Percentiles rank a stretch among this genome's conserved stretches.
Conservation (phyloP, 345 rosid species). For the Viola odorata region DNA sequence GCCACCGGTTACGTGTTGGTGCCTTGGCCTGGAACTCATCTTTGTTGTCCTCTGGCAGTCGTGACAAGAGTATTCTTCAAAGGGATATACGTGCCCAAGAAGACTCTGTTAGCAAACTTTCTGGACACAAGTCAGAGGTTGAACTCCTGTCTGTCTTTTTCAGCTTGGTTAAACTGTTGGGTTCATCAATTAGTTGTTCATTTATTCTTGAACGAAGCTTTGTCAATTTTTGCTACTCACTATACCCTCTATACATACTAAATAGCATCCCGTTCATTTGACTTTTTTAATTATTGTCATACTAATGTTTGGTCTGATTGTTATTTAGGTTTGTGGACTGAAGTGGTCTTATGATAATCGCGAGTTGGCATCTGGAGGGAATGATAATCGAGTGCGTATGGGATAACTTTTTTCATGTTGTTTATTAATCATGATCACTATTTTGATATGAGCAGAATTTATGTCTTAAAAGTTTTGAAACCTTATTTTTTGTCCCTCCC, state of each 20-base stretch:
- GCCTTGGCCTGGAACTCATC: conserved; percentile 95
- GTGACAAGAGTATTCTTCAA: conserved; percentile 90
- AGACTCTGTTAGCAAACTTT: conserved; percentile 79
- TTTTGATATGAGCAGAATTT: neutral
- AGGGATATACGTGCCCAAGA: conserved; percentile 76
- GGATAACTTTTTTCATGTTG: neutral
- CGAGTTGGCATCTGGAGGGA: conserved; percentile 97
- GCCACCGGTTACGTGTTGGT: conserved; percentile 88
- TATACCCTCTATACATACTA: conserved; percentile 1
- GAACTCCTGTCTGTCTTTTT: conserved; percentile 9
- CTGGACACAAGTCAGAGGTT: conserved; percentile 98
- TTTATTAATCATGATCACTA: neutral
- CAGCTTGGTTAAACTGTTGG: conserved; percentile 9
- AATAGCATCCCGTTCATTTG: conserved; percentile 4
- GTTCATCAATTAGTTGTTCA: neutral
- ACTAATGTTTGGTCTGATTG: conserved; percentile 15
- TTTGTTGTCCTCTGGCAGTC: conserved; percentile 85
- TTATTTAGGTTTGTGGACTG: conserved; percentile 78
- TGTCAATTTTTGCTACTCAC: neutral
- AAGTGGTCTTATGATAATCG: conserved; percentile 99
- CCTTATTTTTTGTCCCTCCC: conserved; percentile 16
- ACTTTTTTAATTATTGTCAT: neutral
- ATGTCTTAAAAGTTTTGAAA: neutral
- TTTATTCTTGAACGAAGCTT: too few relatives aligned
- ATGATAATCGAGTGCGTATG: conserved; percentile 74